These are phyloP conservation scores for Poteriospumella lacustris DNA, from an alignment of 108 stramenopile species.

Conservation along the genomic window DNA sequence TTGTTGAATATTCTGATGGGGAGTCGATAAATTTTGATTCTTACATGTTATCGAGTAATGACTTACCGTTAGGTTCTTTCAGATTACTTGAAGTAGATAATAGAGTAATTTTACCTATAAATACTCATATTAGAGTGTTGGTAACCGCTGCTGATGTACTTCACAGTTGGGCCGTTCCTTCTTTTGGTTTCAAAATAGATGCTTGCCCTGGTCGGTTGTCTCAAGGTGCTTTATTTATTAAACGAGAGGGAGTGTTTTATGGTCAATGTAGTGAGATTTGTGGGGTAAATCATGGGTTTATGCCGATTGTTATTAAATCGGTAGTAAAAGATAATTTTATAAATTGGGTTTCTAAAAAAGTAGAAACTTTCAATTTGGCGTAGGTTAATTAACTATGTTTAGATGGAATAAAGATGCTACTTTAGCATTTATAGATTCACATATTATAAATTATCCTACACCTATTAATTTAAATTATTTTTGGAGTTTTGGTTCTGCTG, in stretches of 20 bases:
- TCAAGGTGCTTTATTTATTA: background rate
- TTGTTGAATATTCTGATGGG: constrained; percentile 4
- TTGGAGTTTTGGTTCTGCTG: constrained; percentile 52
- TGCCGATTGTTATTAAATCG: no score
- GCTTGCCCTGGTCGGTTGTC: background rate
- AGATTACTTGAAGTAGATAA: constrained; percentile 29
- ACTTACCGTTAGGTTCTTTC: constrained; percentile 6
- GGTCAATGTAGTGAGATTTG: no score
- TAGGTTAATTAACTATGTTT: background rate
- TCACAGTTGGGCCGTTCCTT: constrained; percentile 24
- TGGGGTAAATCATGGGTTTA: no score
- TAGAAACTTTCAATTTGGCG: no score
- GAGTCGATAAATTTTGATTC: constrained; percentile 23
- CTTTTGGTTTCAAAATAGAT: constrained; percentile 15
- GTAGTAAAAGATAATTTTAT: no score
- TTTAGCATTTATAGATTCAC: constrained; percentile 25
- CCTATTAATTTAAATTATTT: constrained; percentile 54
- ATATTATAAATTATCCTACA: constrained; percentile 53
- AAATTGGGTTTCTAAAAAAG: no score
- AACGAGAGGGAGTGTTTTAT: no score
- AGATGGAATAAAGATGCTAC: constrained; percentile 17
- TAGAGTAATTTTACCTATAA: constrained; percentile 18
- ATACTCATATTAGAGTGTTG: constrained; percentile 25
- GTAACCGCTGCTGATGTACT: constrained; percentile 24
- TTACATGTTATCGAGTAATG: constrained; percentile 27